Base-by-base conservation (phyloP, 1,139 yeast species). In the Diutina ranongensis region DNA sequence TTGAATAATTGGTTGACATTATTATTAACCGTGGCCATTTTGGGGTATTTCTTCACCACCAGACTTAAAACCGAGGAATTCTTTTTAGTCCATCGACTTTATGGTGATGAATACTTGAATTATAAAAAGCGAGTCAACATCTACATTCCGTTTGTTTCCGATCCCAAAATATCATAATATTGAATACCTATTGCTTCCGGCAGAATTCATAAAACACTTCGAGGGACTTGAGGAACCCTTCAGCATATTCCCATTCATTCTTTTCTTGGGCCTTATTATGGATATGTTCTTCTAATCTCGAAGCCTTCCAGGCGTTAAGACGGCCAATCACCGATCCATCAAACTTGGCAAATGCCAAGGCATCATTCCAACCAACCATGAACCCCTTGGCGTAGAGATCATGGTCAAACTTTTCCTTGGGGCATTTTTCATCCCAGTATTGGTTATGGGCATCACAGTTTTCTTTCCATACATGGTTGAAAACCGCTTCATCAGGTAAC, bases 241-340 rank as follows among this genome's bases (percentile, higher is more conserved):
- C 92, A 33, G 80, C 85, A 83, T 86, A 89, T 60, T 84, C 95
- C 96, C 97, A 89, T 47, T 78, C 50, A 57, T 66, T 72, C 47
- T 68, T 65, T 54, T 81, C 74, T 2, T 63, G 54, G 2, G 94
- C 94, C 49, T 74, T 71, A 12, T 64, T 63, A 7, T 63, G 54
- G 25, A 76, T 57, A 60, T 87, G 94, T 54, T 85, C 84, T 7
- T 57, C 59, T 38, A 73, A 54, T 46, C 74, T 57, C 8, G 71
- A 63, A 21, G 60, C 56, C 51, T 71, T 78, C 89, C 92, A 83
- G 0, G 89, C 82, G 45, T 71, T 72, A 34, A 70, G 57, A 51
- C 96, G 74, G 3, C 97, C 97, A 33, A 89, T 61, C 19, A 72
- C 68, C 4, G 95, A 81, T 35, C 82, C 83, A 50, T 82, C 72